phyloP scores from a whole-genome alignment of 2,329 filamentous ascomycete genomes.

The Hymenoscyphus scutula region DNA sequence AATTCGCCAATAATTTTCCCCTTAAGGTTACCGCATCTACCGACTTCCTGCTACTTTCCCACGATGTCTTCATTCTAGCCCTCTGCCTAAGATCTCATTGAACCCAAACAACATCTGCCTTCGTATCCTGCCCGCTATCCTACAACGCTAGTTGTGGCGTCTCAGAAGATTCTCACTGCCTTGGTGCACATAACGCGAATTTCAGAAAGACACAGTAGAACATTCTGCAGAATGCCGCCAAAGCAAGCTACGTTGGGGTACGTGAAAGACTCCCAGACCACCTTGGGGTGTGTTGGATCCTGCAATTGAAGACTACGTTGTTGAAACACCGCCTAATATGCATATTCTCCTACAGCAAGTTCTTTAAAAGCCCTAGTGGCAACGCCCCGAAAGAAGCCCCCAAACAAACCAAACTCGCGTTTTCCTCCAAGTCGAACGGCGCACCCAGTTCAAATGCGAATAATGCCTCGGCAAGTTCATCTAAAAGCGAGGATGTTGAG shows the following conservation, averaged over 20 bases:
- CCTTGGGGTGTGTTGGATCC: slow-evolving; percentile 60
- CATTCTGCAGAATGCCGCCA: slow-evolving; percentile 34
- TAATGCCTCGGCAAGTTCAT: background rate
- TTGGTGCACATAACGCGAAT: slow-evolving; percentile 19
- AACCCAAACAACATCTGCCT: background rate
- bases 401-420: slow-evolving; percentile 77
- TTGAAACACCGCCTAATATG: slow-evolving; percentile 19
- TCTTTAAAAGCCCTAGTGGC: slow-evolving; percentile 70
- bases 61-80: background rate
- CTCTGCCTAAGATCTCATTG: background rate
- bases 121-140: background rate
- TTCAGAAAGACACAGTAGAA: slow-evolving; percentile 13
- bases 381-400: slow-evolving; percentile 49
- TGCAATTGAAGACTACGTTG: slow-evolving; percentile 18
- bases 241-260: slow-evolving; percentile 83
- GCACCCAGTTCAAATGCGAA: slow-evolving; percentile 29
- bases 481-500: slow-evolving; percentile 29
- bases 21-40: too few species aligned
- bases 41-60: background rate
- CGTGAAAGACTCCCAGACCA: slow-evolving; percentile 71
- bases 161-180: slow-evolving; percentile 21
- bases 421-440: slow-evolving; percentile 56
- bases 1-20: too few species aligned
- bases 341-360: slow-evolving; percentile 60
- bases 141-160: slow-evolving; percentile 32